These are phyloP conservation scores for Barnettozyma botsteinii DNA, from an alignment of 805 yeast species.

Conservation along the genomic window DNA sequence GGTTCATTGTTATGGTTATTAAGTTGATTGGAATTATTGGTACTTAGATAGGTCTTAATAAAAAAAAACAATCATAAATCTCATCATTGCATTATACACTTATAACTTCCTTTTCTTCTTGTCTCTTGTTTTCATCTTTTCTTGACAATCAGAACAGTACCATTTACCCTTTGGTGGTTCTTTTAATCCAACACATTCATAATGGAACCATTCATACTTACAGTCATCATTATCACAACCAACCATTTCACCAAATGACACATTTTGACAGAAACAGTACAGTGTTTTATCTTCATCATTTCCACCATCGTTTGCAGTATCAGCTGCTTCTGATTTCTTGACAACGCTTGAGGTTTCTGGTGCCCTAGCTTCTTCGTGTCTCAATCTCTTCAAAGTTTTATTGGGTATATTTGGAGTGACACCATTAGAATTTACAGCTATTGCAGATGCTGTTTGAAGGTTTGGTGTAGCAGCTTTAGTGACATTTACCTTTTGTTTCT, in stretches of 20 bases:
- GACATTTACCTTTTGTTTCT: slow-evolving; percentile 4
- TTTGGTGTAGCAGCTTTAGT: not conserved
- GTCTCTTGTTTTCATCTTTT: slow-evolving; percentile 27
- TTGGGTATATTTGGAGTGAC: slow-evolving; percentile 11
- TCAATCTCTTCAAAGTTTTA: slow-evolving; percentile 20
- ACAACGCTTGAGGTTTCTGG: slow-evolving; percentile 13
- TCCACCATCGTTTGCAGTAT: slow-evolving; percentile 13
- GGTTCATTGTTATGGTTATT: slow-evolving; percentile 69
- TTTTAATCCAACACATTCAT: slow-evolving; percentile 85
- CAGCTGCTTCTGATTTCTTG: not conserved
- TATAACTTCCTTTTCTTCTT: slow-evolving; percentile 21
- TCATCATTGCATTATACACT: slow-evolving; percentile 1
- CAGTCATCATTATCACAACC: slow-evolving; percentile 93
- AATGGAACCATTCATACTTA: slow-evolving; percentile 92
- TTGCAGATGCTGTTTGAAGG: not conserved
- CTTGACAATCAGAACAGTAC: slow-evolving; percentile 84
- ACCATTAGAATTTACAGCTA: slow-evolving; percentile 6
- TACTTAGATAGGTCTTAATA: not conserved
- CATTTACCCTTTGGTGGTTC: slow-evolving; percentile 90
- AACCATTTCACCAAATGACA: slow-evolving; percentile 93
- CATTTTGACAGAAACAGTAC: slow-evolving; percentile 91
- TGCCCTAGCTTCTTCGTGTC: slow-evolving; percentile 16
- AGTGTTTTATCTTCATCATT: slow-evolving; percentile 60
- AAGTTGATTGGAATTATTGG: slow-evolving; percentile 26
- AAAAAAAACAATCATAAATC: not conserved